Evolutionary conservation across 768 basidiomycete species (phyloP), one percentile per base, ranked within the genome.

Genomic region (Tylopilus sp.): DNA sequence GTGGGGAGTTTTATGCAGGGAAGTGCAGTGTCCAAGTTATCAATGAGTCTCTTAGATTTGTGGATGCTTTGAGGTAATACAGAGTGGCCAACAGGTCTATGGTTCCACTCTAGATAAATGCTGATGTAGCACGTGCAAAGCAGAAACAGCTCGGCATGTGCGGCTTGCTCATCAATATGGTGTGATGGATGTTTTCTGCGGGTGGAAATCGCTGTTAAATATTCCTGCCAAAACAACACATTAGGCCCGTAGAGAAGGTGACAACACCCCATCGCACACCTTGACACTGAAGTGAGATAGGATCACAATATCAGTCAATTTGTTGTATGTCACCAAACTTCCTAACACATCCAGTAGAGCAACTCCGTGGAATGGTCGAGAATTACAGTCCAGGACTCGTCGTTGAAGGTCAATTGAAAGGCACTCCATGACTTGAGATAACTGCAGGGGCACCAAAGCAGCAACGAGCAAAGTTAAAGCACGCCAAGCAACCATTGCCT

Each of bases 401-500:
- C 14, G 8, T 2, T 17, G 30, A 19, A 52, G 45, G 28, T 51
- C 42, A 8, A 55, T 44, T 2, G 54, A 47, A 11, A 58, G 50
- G 1, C 11, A 29, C 6, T 59, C 56, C 3, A 59, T 17, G 10
- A 59, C 29, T 4, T 58, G 34, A 24, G 21, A 36, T 24, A 59
- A 40, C 19, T 17, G 22, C 21, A 59, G n/a, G 2, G 51, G 45
- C 2, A 1, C 8, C 5, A 61, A 44, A 1, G 59, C 47, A 16
- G 45, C 53, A 3, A 59, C 25, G 6, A 61, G 30, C 59, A 57
- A 60, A 0, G 25, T 22, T 17, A 60, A 19, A 6, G 53, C 44
- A 3, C 31, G 53, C 11, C 21, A 44, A 4, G 30, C 54, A 8
- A 56, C 9, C 13, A 37, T 28, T 12, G 8, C 24, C 13, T 45